Evolutionary conservation across 1,284 basidiomycete species (phyloP).

Genomic region (Cutaneotrichosporon sp.): DNA sequence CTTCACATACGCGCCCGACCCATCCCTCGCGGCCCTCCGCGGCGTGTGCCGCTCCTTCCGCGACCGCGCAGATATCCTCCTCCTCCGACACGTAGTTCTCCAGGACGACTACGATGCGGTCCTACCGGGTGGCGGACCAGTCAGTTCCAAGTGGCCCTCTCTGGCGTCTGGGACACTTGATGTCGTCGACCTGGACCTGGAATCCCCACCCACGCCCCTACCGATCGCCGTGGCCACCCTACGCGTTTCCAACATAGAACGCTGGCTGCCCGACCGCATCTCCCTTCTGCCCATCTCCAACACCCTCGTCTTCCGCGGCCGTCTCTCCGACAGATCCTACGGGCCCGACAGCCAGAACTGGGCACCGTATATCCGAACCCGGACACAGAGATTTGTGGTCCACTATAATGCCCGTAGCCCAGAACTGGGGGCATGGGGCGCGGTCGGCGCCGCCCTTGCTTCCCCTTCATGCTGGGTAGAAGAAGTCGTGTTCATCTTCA

Average conservation of each 20-base stretch:
- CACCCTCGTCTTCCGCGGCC: neutral
- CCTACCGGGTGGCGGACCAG: neutral
- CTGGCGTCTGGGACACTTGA: neutral
- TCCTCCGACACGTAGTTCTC: neutral
- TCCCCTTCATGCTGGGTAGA: neutral
- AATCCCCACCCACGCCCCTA: neutral
- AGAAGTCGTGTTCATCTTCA: neutral
- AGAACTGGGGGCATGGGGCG: neutral
- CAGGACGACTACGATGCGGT: neutral
- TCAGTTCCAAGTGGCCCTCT: neutral
- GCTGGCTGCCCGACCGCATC: neutral
- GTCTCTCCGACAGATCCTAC: neutral
- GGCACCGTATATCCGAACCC: neutral
- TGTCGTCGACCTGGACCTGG: neutral
- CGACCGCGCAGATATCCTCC: neutral
- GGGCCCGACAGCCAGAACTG: neutral
- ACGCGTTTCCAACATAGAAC: neutral
- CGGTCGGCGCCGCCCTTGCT: neutral
- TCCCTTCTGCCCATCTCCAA: neutral
- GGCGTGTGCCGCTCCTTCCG: neutral
- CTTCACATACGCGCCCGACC: neutral
- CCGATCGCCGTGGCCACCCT: neutral
- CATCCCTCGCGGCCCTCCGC: neutral
- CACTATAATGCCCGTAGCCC: neutral
- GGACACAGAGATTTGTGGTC: neutral